Conservation (phyloP, 768 basidiomycete species). For the Pleurotus sapidus region DNA sequence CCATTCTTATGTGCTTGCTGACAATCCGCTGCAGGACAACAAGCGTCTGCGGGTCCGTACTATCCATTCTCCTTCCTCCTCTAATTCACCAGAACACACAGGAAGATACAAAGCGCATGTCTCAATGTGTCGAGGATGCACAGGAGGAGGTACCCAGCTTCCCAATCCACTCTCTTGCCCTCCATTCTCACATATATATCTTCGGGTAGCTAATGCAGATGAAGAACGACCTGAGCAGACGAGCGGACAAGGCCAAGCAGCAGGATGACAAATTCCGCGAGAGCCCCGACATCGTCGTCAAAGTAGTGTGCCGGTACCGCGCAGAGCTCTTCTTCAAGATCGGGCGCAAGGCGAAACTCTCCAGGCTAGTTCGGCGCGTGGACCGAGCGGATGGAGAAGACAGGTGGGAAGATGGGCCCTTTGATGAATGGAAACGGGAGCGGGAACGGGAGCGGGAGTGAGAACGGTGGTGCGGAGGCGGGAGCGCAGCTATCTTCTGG, state of each 20-base stretch:
- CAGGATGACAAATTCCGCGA: constrained; percentile 82
- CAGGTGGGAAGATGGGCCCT: constrained; percentile 38
- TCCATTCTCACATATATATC: constrained; percentile 8
- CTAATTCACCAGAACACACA: constrained; percentile 29
- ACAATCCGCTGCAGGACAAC: constrained; percentile 61
- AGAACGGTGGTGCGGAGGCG: constrained; percentile 18
- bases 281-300: constrained; percentile 87
- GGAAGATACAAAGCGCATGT: constrained; percentile 84
- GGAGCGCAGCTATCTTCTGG: constrained; percentile 21
- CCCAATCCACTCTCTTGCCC: background rate
- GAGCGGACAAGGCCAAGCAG: constrained; percentile 72
- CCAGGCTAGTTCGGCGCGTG: constrained; percentile 82
- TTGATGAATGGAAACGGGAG: constrained; percentile 18
- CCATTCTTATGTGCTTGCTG: background rate
- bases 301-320: constrained; percentile 85
- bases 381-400: constrained; percentile 84
- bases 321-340: constrained; percentile 93
- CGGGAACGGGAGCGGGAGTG: constrained; percentile 18
- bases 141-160: constrained; percentile 66
- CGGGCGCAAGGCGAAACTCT: constrained; percentile 84
- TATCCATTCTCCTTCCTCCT: background rate
- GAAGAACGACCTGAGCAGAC: constrained; percentile 80
- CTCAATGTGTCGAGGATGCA: constrained; percentile 80
- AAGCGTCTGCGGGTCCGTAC: constrained; percentile 75
- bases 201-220: constrained; percentile 64